Conservation (phyloP, 352 stramenopile species). For the Globisporangium nodosum region DNA sequence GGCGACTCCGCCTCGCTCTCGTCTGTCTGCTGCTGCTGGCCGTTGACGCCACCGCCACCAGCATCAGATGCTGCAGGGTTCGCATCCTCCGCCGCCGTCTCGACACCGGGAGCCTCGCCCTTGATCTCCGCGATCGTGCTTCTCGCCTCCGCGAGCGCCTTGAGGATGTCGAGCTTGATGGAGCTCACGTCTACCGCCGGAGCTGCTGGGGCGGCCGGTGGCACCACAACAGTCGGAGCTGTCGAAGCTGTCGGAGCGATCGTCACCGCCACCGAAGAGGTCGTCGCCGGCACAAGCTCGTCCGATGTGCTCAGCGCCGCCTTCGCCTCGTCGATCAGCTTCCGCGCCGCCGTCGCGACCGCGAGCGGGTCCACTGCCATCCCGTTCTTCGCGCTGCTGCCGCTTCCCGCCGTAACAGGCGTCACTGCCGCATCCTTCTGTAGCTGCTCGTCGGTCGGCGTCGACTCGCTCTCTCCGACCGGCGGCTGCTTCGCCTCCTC, state of each 20-base stretch:
- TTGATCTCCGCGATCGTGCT: constrained; percentile 73
- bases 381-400: not conserved
- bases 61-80: not conserved
- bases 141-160: constrained; percentile 65
- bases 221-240: not conserved
- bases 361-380: not conserved
- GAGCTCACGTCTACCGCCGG: constrained; percentile 52
- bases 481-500: not conserved
- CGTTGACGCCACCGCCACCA: too few species aligned
- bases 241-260: not conserved
- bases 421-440: too few species aligned
- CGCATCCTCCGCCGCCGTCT: not conserved
- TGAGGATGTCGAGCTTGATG: constrained; percentile 80
- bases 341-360: constrained; percentile 4
- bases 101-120: constrained; percentile 4
- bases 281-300: not conserved
- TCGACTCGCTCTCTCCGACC: too few species aligned
- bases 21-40: not conserved
- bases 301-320: not conserved
- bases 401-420: too few species aligned
- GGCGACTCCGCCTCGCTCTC: not conserved
- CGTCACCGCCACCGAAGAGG: too few species aligned
- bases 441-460: not conserved
- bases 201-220: not conserved
- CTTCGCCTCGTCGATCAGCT: constrained; percentile 12